Base-by-base conservation (phyloP, 805 yeast species). In the Saturnispora serradocipensis region DNA sequence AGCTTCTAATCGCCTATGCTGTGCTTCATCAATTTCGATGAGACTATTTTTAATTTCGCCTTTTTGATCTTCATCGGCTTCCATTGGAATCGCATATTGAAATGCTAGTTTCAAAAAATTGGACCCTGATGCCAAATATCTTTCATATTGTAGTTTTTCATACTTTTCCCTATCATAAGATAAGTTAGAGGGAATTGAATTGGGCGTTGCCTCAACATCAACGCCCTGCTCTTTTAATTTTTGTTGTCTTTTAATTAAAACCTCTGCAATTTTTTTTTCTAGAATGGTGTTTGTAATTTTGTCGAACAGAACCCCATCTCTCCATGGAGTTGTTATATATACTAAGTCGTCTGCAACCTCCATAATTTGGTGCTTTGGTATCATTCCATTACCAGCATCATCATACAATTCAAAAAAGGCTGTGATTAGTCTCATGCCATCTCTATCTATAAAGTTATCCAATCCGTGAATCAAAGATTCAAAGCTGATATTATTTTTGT, bases 41-140 rank as follows among this genome's bases (percentile, higher is more conserved):
- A 53, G 49, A 36, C 51, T 49, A 38, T 32, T 44, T 13, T 35
- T 5, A n/a, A 25, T n/a, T 2, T 38, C 24, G 16, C 24, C 24
- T 34, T 40, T 40, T 16, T 51, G 42, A 15, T 36, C 47, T 20
- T 54, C 55, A 10, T 66, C 70, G 18, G 74, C 71, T 45, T 76
- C 82, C 32, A 73, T 76, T 1, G 93, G 86, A 56, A 80, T 86
- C 0, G 97, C 95, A 65, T 89, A 88, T 61, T 89, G 96, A 63
- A 89, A 89, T 0, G 95, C 88, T 54, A 95, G 72, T 65, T 87
- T 88, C 44, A 91, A 78, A 59, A 91, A 93, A 18, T 78, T 81
- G 54, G 96, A 85, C 3, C 96, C 93, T 0, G 97, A 91, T 2
- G 88, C 77, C 27, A 93, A 72, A 61, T 89, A 91, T 55, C 97